Percentiles rank a stretch among this genome's conserved stretches.
phyloP scores from a whole-genome alignment of 2,329 filamentous ascomycete genomes.

The Endoconidiophora polonica region DNA sequence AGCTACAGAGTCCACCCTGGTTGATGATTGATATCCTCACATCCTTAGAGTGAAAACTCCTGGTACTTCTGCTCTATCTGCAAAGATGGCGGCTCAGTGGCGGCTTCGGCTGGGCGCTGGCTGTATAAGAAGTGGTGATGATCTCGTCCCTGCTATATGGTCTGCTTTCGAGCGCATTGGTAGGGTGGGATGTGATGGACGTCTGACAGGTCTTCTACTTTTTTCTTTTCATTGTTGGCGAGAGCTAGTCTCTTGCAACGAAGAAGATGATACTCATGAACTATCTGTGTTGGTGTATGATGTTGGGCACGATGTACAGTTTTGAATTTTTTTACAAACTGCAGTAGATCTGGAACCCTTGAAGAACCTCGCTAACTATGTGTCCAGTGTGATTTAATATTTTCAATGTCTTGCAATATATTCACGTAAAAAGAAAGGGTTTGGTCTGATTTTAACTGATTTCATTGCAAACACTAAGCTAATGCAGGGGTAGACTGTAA shows the following conservation, averaged over 20 bases:
- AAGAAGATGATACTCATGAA: slow-evolving; percentile 27
- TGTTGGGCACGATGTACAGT: background rate
- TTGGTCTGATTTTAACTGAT: too few relatives aligned
- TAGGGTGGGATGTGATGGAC: slow-evolving; percentile 72
- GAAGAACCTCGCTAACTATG: too few relatives aligned
- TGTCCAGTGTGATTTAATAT: too few relatives aligned
- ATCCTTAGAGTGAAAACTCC: slow-evolving; percentile 71
- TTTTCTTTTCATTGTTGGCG: slow-evolving; percentile 31
- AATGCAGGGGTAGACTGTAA: too few relatives aligned
- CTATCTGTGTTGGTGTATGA: background rate
- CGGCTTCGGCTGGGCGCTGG: slow-evolving; percentile 15
- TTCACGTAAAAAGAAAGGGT: too few relatives aligned
- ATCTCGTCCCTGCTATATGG: slow-evolving; percentile 63
- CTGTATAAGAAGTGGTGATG: slow-evolving; percentile 86
- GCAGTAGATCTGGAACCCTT: too few relatives aligned
- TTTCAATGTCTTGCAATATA: too few relatives aligned
- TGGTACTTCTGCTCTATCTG: slow-evolving; percentile 42
- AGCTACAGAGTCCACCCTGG: slow-evolving; percentile 92
- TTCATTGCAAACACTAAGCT: too few relatives aligned
- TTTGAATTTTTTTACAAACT: too few relatives aligned
- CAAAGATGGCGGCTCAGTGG: slow-evolving; percentile 38
- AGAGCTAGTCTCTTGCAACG: slow-evolving; percentile 22
- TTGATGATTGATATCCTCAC: slow-evolving; percentile 85
- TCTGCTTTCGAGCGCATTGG: slow-evolving; percentile 61
- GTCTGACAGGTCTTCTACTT: slow-evolving; percentile 60